Evolutionary conservation across 139 green algal genomes (phyloP).

Genomic region (Picochlorum costavermella): DNA sequence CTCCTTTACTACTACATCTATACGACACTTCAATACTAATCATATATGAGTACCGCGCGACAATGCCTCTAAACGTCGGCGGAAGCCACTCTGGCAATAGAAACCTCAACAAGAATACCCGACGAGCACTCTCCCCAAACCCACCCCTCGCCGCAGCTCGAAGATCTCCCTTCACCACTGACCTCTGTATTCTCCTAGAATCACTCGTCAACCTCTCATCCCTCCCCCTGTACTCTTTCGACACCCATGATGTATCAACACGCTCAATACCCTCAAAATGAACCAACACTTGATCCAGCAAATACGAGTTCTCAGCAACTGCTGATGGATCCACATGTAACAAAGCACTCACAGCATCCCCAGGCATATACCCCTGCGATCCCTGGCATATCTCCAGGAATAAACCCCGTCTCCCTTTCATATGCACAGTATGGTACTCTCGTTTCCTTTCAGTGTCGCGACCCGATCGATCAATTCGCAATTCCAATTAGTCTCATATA

Average conservation of each 20-base stretch:
- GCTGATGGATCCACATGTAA: neutral
- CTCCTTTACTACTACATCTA: neutral
- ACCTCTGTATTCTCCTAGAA: constrained; percentile 21
- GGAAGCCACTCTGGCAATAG: constrained; percentile 36
- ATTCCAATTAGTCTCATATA: no score
- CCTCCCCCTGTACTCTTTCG: constrained; percentile 12
- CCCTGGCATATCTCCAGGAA: neutral
- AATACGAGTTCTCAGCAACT: no score
- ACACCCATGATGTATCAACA: constrained; percentile 40
- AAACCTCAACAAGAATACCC: constrained; percentile 29
- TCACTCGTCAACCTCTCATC: constrained; percentile 25
- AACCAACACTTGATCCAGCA: constrained; percentile 5
- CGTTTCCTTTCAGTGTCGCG: no score
- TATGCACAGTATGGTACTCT: no score
- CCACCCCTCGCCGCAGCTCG: constrained; percentile 23
- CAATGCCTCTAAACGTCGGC: constrained; percentile 41
- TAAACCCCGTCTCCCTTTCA: no score
- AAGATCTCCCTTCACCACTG: constrained; percentile 25
- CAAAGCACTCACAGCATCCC: constrained; percentile 25
- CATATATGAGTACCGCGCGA: constrained; percentile 35
- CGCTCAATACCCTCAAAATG: constrained; percentile 35
- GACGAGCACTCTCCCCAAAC: constrained; percentile 7
- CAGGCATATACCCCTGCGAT: constrained; percentile 6
- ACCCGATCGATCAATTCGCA: no score
- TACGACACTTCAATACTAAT: constrained; percentile 14